Evolutionary conservation across 352 stramenopile species (phyloP).

Genomic region (Globisporangium viniferum): DNA sequence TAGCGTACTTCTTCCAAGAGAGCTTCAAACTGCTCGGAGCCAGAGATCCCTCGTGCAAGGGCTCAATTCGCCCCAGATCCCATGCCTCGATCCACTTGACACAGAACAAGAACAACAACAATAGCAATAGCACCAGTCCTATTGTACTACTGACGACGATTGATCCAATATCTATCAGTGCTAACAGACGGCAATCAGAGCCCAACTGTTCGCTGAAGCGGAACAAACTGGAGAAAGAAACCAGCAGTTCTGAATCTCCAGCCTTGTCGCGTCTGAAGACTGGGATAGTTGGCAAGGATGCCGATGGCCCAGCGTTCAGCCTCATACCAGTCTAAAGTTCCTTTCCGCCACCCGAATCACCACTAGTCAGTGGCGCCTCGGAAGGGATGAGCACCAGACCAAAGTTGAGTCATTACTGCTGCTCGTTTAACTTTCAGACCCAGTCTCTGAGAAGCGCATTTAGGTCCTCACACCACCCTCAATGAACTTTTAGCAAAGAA

Average conservation of each 20-base stretch:
- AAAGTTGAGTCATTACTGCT: background rate
- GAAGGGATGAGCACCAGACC: background rate
- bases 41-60: conserved; percentile 29
- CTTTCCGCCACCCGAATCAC: background rate
- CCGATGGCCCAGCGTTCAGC: too few relatives aligned
- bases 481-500: background rate
- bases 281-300: too few relatives aligned
- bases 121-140: background rate
- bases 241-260: background rate
- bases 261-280: background rate
- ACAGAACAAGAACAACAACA: background rate
- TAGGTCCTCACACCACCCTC: background rate
- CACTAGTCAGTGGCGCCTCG: background rate
- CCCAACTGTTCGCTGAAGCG: background rate
- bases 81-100: background rate
- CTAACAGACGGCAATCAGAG: background rate
- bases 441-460: background rate
- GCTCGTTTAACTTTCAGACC: background rate
- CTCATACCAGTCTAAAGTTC: background rate
- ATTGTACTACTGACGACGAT: background rate
- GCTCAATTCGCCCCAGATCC: background rate
- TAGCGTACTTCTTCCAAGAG: conserved; percentile 50
- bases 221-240: background rate
- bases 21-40: conserved; percentile 55
- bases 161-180: background rate